phyloP scores from a whole-genome alignment of 495 filamentous ascomycete genomes.

The Cetradonia linearis region DNA sequence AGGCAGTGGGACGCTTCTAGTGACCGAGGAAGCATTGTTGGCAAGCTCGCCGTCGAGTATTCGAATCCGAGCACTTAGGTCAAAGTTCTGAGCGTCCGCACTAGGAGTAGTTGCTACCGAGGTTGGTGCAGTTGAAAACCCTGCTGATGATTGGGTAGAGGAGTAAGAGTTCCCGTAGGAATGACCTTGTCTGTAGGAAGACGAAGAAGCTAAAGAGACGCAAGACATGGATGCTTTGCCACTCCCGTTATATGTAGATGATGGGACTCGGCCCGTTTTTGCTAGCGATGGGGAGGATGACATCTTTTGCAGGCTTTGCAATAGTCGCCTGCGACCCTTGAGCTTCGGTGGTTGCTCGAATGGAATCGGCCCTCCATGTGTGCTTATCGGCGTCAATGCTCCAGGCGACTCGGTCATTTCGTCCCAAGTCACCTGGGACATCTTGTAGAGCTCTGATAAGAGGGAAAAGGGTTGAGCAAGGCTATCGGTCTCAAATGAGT shows the following conservation, averaged over 20 bases:
- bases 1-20: conserved; percentile 52
- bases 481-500: neutral
- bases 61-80: conserved; percentile 41
- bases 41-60: conserved; percentile 32
- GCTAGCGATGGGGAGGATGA: conserved; percentile 73
- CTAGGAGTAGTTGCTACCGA: conserved; percentile 44
- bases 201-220: conserved; percentile 60
- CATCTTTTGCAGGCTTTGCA: conserved; percentile 77
- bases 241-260: conserved; percentile 49
- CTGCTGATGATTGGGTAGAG: conserved; percentile 48
- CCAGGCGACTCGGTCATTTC: conserved; percentile 22
- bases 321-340: conserved; percentile 61
- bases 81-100: conserved; percentile 28
- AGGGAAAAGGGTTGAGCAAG: neutral
- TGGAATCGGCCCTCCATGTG: conserved; percentile 27
- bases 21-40: conserved; percentile 23
- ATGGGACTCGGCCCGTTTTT: conserved; percentile 48
- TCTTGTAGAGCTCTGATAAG: conserved; percentile 13
- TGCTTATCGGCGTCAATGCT: conserved; percentile 15
- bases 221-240: conserved; percentile 77
- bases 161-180: conserved; percentile 46
- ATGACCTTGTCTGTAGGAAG: conserved; percentile 41
- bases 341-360: conserved; percentile 50
- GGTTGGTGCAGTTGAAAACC: conserved; percentile 55
- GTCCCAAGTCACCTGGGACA: conserved; percentile 22